Conservation (phyloP, 352 stramenopile species). For the Pythium chondricola region DNA sequence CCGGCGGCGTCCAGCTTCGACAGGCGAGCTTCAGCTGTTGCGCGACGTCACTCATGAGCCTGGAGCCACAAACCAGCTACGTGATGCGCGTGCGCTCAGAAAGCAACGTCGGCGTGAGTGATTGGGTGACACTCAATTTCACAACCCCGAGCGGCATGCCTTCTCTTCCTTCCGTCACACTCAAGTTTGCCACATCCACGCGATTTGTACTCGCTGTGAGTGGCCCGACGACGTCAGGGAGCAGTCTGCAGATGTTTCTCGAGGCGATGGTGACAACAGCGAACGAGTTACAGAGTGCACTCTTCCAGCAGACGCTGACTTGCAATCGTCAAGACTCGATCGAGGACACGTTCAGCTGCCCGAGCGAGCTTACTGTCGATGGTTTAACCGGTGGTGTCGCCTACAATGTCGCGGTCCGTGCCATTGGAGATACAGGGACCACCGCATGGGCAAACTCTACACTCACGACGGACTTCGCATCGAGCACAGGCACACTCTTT, state of each 20-base stretch:
- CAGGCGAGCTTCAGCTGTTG: slow-evolving; percentile 15
- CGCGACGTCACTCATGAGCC: slow-evolving; percentile 5
- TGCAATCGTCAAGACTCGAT: not conserved
- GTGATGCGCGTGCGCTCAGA: slow-evolving; percentile 14
- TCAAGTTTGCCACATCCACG: slow-evolving; percentile 22
- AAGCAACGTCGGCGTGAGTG: slow-evolving; percentile 14
- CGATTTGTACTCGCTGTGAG: slow-evolving; percentile 21
- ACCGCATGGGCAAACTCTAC: slow-evolving; percentile 25
- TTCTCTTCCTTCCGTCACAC: slow-evolving; percentile 10
- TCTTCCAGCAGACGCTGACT: not conserved
- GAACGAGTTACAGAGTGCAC: not conserved
- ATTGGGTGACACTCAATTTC: slow-evolving; percentile 24
- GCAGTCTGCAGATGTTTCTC: slow-evolving; percentile 5
- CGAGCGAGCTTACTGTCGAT: slow-evolving; percentile 9
- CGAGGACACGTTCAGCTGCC: slow-evolving; percentile 21
- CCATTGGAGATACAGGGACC: slow-evolving; percentile 20
- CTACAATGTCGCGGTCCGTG: slow-evolving; percentile 22
- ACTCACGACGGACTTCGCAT: slow-evolving; percentile 22
- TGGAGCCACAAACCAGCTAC: slow-evolving; percentile 24
- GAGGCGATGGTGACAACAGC: slow-evolving; percentile 6
- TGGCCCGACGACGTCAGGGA: slow-evolving; percentile 11
- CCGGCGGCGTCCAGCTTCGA: not conserved
- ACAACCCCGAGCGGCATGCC: slow-evolving; percentile 24
- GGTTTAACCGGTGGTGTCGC: slow-evolving; percentile 5
- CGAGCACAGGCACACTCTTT: slow-evolving; percentile 11